Conservation (phyloP, 2,329 filamentous ascomycete genomes). For the Scytalidium sp. region DNA sequence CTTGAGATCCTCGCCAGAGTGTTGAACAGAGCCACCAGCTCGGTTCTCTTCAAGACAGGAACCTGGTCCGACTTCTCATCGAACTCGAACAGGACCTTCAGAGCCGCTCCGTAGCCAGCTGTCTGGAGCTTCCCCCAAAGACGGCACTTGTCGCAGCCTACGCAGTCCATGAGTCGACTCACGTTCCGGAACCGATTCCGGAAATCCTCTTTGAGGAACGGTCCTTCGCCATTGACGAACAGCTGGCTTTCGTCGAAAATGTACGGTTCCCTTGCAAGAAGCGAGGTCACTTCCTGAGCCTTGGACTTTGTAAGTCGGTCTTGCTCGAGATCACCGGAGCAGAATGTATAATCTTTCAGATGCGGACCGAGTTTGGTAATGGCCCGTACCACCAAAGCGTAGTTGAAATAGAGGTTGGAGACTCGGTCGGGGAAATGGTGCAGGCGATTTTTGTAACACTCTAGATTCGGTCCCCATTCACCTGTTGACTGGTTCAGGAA, state of each 20-base stretch:
- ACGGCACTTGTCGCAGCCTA: conserved; percentile 97
- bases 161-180: conserved; percentile 95
- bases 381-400: conserved; percentile 88
- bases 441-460: conserved; percentile 85
- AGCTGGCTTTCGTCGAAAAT: conserved; percentile 96
- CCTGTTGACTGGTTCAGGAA: conserved; percentile 95
- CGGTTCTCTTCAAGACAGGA: conserved; percentile 78
- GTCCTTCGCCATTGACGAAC: conserved; percentile 77
- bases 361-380: conserved; percentile 86
- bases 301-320: conserved; percentile 78
- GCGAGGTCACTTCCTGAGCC: conserved; percentile 71
- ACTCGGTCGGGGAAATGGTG: conserved; percentile 85
- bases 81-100: conserved; percentile 96
- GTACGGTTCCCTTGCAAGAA: conserved; percentile 65
- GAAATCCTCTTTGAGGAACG: conserved; percentile 93
- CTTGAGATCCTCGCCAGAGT: conserved; percentile 85
- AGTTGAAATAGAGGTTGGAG: conserved; percentile 99
- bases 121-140: conserved; percentile 98
- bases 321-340: conserved; percentile 77
- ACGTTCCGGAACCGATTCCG: conserved; percentile 96
- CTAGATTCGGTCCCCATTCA: conserved; percentile 84
- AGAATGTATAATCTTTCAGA: conserved; percentile 82
- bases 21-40: conserved; percentile 92
- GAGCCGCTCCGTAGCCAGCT: conserved; percentile 86
- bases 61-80: conserved; percentile 59